Evolutionary conservation across 225 moss, liverwort and hornwort species (phyloP).

Genomic region (Polytrichum commune): DNA sequence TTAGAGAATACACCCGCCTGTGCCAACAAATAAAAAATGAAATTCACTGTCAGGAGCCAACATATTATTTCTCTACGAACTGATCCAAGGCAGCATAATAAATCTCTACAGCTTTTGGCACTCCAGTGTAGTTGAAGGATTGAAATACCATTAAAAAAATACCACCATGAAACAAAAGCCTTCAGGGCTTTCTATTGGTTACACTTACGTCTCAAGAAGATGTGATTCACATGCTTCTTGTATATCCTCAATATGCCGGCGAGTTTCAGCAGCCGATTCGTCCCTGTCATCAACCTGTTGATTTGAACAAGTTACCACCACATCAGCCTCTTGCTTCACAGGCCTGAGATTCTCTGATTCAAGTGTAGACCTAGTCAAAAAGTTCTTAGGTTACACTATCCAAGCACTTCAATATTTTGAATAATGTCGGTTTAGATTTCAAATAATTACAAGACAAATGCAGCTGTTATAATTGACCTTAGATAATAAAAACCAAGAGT

Average conservation of each 20-base stretch:
- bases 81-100: neutral
- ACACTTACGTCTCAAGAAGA: slow-evolving; percentile 40
- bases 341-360: neutral
- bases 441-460: neutral
- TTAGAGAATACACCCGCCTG: slow-evolving; percentile 44
- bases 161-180: neutral
- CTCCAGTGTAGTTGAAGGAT: neutral
- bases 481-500: neutral
- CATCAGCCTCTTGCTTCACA: neutral
- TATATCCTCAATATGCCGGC: slow-evolving; percentile 38
- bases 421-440: neutral
- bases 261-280: slow-evolving; percentile 37
- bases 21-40: slow-evolving; percentile 10
- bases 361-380: neutral
- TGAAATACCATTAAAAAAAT: neutral
- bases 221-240: slow-evolving; percentile 46
- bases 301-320: neutral
- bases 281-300: slow-evolving; percentile 49
- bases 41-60: slow-evolving; percentile 1
- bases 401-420: neutral
- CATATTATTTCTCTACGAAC: neutral
- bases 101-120: too few relatives aligned
- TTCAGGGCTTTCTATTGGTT: neutral
- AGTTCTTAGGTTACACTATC: neutral
- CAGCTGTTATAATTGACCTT: neutral